phyloP scores from a whole-genome alignment of 169 alveolate genomes.

The Babesia ovis region DNA sequence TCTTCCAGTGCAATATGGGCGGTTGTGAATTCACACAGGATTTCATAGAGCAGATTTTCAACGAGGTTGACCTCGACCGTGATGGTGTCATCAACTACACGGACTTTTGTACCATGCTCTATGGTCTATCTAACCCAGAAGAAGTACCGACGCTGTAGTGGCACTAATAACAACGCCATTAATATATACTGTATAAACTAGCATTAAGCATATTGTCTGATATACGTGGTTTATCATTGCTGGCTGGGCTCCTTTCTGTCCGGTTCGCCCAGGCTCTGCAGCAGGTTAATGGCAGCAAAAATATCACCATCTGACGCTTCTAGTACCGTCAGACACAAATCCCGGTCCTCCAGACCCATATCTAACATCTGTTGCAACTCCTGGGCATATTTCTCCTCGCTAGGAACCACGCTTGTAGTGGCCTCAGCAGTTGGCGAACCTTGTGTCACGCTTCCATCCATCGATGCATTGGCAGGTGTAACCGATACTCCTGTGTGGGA shows the following conservation, averaged over 20 bases:
- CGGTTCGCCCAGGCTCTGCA: slow-evolving; percentile 69
- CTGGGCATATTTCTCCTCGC: slow-evolving; percentile 34
- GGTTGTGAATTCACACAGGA: slow-evolving; percentile 41
- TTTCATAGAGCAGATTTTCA: slow-evolving; percentile 57
- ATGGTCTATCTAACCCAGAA: slow-evolving; percentile 54
- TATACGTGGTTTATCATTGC: neutral
- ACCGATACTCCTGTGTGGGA: neutral
- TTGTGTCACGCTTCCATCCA: neutral
- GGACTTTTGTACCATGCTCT: slow-evolving; percentile 76
- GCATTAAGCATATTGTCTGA: no score
- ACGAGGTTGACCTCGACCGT: slow-evolving; percentile 76
- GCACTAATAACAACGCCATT: neutral
- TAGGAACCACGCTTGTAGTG: neutral
- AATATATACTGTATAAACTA: neutral
- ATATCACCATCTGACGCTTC: slow-evolving; percentile 82
- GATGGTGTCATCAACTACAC: slow-evolving; percentile 77
- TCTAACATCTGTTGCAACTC: slow-evolving; percentile 75
- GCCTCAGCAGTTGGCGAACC: neutral
- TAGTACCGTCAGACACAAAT: slow-evolving; percentile 78
- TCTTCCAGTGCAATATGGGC: slow-evolving; percentile 41
- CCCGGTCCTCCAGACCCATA: slow-evolving; percentile 82
- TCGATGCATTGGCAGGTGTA: slow-evolving; percentile 6
- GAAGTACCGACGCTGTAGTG: slow-evolving; percentile 8
- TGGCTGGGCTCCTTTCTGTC: slow-evolving; percentile 31
- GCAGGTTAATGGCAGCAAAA: slow-evolving; percentile 76